These are phyloP conservation scores for Solanum tarijense DNA, from an alignment of 257 asterid genomes.

Conservation along the genomic window DNA sequence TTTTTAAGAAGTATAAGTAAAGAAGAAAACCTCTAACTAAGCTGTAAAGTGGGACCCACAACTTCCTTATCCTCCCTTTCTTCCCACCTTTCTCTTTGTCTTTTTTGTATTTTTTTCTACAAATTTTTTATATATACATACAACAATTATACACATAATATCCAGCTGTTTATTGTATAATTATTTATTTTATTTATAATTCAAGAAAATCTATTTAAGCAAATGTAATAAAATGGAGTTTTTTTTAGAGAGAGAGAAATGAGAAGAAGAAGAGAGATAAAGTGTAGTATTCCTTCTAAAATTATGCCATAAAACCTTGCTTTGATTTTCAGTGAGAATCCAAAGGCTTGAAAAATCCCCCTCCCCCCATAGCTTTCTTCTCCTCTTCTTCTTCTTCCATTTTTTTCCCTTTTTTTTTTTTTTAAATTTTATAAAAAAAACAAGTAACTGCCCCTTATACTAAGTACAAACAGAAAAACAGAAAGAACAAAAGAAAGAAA, in stretches of 20 bases:
- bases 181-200: neutral
- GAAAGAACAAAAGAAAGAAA: slow-evolving; percentile 14
- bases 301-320: slow-evolving; percentile 46
- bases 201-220: neutral
- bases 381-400: slow-evolving; percentile 11
- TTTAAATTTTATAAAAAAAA: slow-evolving; percentile 9
- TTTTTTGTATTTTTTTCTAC: neutral
- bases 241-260: slow-evolving; percentile 1
- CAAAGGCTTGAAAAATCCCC: neutral
- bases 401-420: neutral
- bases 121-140: neutral
- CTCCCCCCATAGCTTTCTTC: neutral
- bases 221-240: neutral
- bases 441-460: slow-evolving; percentile 16
- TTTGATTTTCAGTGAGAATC: slow-evolving; percentile 10
- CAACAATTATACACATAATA: neutral
- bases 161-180: neutral
- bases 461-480: slow-evolving; percentile 26
- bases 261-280: slow-evolving; percentile 22
- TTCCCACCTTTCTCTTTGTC: slow-evolving; percentile 2
- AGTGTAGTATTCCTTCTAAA: slow-evolving; percentile 29
- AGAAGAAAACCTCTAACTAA: neutral
- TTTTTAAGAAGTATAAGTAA: neutral
- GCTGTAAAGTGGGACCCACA: slow-evolving; percentile 5
- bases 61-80: neutral